These are phyloP conservation scores for Blastobotrys apis DNA, from an alignment of 1,139 yeast genomes.

Conservation along the genomic window DNA sequence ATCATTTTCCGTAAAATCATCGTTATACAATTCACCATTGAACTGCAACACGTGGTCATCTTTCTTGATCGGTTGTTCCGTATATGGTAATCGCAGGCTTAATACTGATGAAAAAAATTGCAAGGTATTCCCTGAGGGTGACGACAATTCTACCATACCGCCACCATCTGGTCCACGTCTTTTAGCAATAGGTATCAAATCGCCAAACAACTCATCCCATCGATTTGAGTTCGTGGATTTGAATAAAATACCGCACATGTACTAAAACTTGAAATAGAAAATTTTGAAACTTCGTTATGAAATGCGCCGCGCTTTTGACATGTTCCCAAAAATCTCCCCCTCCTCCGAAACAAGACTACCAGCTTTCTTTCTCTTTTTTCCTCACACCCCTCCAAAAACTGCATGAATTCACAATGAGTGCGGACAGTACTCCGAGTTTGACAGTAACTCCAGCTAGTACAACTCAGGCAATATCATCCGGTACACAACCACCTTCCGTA, in stretches of 20 bases:
- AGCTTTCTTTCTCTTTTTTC: too few species aligned
- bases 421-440: background rate
- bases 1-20: conserved; percentile 50
- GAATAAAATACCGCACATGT: conserved; percentile 31
- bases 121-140: background rate
- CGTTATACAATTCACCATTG: conserved; percentile 83
- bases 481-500: background rate
- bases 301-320: background rate
- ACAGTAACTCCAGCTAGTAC: conserved; percentile 11
- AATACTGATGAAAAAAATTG: conserved; percentile 61
- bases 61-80: conserved; percentile 56
- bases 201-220: background rate
- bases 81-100: conserved; percentile 73
- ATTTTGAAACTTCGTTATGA: background rate
- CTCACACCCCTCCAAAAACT: too few species aligned
- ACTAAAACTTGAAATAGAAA: background rate
- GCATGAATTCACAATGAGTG: background rate
- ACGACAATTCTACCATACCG: background rate
- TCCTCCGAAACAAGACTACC: background rate
- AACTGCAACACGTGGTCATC: conserved; percentile 51
- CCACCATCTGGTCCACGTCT: conserved; percentile 13
- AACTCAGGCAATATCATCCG: conserved; percentile 6
- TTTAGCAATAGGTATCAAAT: conserved; percentile 4
- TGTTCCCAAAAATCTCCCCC: background rate
- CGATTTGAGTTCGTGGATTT: conserved; percentile 2